Evolutionary conservation across 306 rosid genomes (phyloP).

Genomic region (Biancaea sappan): DNA sequence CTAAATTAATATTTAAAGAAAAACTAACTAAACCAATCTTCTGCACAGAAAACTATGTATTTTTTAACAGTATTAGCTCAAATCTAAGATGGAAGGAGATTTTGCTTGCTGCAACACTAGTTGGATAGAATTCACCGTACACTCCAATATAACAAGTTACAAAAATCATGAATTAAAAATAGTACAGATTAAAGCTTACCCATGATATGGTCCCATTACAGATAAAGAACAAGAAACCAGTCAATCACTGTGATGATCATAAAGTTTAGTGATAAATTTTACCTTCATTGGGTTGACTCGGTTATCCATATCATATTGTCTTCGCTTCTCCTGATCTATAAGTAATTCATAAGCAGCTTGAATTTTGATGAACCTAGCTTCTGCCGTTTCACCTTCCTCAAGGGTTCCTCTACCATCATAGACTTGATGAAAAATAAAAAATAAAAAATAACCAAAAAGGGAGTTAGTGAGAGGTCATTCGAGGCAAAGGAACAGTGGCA

Average conservation of each 20-base stretch:
- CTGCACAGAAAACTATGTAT: not conserved
- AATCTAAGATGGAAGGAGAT: not conserved
- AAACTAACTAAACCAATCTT: conserved; percentile 7
- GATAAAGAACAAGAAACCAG: not conserved
- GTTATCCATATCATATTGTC: conserved; percentile 76
- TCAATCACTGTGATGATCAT: not conserved
- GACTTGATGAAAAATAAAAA: conserved; percentile 35
- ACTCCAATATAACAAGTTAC: conserved; percentile 4
- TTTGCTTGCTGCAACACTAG: not conserved
- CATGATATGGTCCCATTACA: conserved; percentile 7
- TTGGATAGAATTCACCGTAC: conserved; percentile 3
- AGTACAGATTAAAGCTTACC: not conserved
- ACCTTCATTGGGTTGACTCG: conserved; percentile 90
- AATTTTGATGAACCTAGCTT: conserved; percentile 87
- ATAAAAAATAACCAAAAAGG: conserved; percentile 12
- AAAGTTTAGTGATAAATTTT: conserved; percentile 23
- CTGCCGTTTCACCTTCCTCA: conserved; percentile 93
- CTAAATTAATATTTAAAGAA: not conserved
- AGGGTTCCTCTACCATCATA: conserved; percentile 87
- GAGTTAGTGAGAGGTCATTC: conserved; percentile 24
- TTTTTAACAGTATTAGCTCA: not conserved
- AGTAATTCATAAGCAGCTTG: conserved; percentile 97
- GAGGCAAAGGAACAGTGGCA: conserved; percentile 12
- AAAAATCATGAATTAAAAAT: not conserved
- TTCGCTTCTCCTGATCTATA: conserved; percentile 63